These are phyloP conservation scores for Mycena citricolor DNA, from an alignment of 1,284 basidiomycete species.

Conservation along the genomic window DNA sequence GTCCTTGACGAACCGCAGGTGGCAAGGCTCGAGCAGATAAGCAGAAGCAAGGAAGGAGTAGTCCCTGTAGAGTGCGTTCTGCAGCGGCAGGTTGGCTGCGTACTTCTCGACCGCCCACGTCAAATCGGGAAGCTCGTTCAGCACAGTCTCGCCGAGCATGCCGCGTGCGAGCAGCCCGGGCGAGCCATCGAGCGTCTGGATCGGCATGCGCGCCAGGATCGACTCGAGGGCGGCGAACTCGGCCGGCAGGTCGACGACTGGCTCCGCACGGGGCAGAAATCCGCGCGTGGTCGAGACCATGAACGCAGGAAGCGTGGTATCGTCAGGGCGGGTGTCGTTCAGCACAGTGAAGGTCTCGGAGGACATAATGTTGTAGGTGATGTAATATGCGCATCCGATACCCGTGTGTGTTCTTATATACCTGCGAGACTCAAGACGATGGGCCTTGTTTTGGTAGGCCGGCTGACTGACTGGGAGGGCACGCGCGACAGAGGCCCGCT, in stretches of 20 bases:
- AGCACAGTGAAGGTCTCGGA: conserved; percentile 20
- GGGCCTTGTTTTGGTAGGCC: background rate
- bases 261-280: conserved; percentile 28
- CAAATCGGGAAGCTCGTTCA: conserved; percentile 25
- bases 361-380: conserved; percentile 10
- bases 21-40: conserved; percentile 30
- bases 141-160: conserved; percentile 25
- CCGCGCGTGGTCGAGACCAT: conserved; percentile 27
- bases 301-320: conserved; percentile 23
- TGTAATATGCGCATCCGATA: background rate
- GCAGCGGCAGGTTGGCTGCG: conserved; percentile 22
- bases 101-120: conserved; percentile 23
- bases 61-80: conserved; percentile 28
- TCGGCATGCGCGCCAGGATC: conserved; percentile 29
- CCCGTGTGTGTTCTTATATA: background rate
- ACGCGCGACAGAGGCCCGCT: conserved; percentile 2
- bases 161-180: conserved; percentile 25
- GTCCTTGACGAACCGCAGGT: conserved; percentile 25
- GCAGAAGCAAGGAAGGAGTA: conserved; percentile 32
- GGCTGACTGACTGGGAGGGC: background rate
- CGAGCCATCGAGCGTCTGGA: conserved; percentile 25
- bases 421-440: background rate
- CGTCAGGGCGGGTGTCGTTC: conserved; percentile 16
- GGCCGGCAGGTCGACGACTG: conserved; percentile 24
- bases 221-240: conserved; percentile 28